phyloP scores from a whole-genome alignment of 2,329 filamentous ascomycete genomes.

The Anisogramma anomala region DNA sequence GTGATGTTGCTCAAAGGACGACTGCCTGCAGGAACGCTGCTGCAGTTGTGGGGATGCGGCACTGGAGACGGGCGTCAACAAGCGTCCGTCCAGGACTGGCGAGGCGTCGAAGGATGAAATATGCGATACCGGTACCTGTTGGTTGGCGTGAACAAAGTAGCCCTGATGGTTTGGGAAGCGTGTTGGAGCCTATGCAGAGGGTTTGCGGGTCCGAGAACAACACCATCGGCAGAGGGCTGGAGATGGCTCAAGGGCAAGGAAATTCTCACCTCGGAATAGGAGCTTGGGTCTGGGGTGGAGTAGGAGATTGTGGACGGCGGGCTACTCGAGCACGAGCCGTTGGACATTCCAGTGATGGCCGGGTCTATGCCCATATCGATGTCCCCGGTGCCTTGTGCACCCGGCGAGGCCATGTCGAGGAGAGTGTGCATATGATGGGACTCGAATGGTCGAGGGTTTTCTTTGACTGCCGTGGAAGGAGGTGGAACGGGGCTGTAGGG shows the following conservation, averaged over 20 bases:
- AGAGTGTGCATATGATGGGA: conserved; percentile 18
- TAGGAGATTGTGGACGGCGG: conserved; percentile 12
- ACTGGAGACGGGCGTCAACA: conserved; percentile 41
- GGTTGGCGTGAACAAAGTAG: conserved; percentile 14
- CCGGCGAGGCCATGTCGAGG: conserved; percentile 20
- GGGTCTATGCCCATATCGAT: conserved; percentile 14
- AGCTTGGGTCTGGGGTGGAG: conserved; percentile 12
- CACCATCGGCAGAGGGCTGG: neutral
- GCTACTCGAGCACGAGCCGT: conserved; percentile 11
- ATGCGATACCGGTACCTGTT: conserved; percentile 26
- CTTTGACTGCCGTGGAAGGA: neutral
- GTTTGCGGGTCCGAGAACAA: no score
- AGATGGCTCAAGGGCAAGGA: conserved; percentile 6
- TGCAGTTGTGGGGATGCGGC: conserved; percentile 36
- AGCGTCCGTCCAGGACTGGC: conserved; percentile 19
- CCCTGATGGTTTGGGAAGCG: no score
- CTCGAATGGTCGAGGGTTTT: conserved; percentile 10
- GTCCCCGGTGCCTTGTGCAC: conserved; percentile 17
- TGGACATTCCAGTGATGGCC: conserved; percentile 5
- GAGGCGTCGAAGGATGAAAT: conserved; percentile 28
- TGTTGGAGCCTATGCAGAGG: no score
- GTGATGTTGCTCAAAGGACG: conserved; percentile 22
- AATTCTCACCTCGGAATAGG: conserved; percentile 14
- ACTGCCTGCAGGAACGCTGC: conserved; percentile 22
- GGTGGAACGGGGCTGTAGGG: no score